Evolutionary conservation across 345 rosid species (phyloP).

Genomic region (Ceriops decandra): DNA sequence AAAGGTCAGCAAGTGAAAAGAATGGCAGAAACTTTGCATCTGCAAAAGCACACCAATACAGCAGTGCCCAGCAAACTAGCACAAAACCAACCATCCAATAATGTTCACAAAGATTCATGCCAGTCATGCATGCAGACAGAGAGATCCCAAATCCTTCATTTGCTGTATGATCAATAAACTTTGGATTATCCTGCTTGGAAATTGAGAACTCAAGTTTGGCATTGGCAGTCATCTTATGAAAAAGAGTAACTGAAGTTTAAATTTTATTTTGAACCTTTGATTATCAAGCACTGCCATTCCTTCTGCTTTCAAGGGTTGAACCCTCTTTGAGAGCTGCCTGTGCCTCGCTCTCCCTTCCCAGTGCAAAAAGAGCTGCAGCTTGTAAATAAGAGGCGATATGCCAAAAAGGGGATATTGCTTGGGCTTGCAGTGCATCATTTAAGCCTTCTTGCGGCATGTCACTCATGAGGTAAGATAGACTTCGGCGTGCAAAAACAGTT

Average conservation of each 20-base stretch:
- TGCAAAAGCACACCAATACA: constrained; percentile 2
- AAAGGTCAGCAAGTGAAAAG: constrained; percentile 21
- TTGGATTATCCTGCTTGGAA: constrained; percentile 8
- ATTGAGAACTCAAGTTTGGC: constrained; percentile 18
- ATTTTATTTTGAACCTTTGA: constrained; percentile 1
- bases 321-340: constrained; percentile 65
- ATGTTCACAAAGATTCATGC: constrained; percentile 23
- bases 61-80: constrained; percentile 15
- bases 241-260: constrained; percentile 11
- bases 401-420: constrained; percentile 72
- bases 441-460: constrained; percentile 70
- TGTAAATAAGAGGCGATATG: constrained; percentile 73
- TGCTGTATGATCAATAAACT: constrained; percentile 8
- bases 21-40: constrained; percentile 12
- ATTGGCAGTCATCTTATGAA: constrained; percentile 13
- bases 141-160: constrained; percentile 5
- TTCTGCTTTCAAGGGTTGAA: constrained; percentile 56
- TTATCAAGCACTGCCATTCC: constrained; percentile 25
- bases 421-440: constrained; percentile 72
- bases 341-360: constrained; percentile 73
- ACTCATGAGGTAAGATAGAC: constrained; percentile 63
- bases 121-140: constrained; percentile 15
- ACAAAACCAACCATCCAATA: constrained; percentile 26
- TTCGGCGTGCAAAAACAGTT: constrained; percentile 66
- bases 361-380: constrained; percentile 53